These are phyloP conservation scores for Aspergillus hancockii DNA, from an alignment of 495 filamentous ascomycete species.

Conservation along the genomic window DNA sequence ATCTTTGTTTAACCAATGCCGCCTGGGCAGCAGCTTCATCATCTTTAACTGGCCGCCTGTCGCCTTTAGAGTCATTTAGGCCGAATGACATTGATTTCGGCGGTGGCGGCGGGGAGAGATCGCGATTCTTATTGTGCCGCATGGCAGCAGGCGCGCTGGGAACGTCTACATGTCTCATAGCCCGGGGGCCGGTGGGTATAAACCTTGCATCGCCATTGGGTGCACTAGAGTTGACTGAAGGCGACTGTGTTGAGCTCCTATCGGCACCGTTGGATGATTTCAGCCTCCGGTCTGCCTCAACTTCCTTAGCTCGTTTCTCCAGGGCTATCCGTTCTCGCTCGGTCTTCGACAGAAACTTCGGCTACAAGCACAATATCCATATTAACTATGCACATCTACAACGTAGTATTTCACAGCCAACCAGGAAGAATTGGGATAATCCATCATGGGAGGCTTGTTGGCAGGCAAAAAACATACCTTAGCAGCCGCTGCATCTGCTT, in stretches of 20 bases:
- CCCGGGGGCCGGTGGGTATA: constrained; percentile 78
- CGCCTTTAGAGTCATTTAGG: constrained; percentile 42
- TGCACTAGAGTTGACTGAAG: constrained; percentile 18
- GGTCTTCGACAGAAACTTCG: constrained; percentile 89
- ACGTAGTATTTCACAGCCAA: not conserved
- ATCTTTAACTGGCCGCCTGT: constrained; percentile 42
- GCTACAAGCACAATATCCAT: constrained; percentile 50
- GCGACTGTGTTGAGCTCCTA: constrained; percentile 22
- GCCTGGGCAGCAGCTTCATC: constrained; percentile 70
- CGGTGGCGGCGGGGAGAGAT: constrained; percentile 56
- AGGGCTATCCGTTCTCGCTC: constrained; percentile 83
- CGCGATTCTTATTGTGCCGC: constrained; percentile 50
- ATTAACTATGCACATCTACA: constrained; percentile 17
- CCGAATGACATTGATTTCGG: constrained; percentile 44
- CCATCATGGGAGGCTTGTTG: not conserved
- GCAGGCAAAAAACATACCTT: constrained; percentile 52
- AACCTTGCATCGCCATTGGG: constrained; percentile 29
- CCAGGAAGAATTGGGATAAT: not conserved
- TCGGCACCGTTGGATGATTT: constrained; percentile 35
- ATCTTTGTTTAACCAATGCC: constrained; percentile 74
- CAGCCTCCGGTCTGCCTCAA: constrained; percentile 62
- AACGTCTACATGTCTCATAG: constrained; percentile 61
- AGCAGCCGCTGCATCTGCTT: constrained; percentile 73
- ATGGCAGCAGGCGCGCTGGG: constrained; percentile 57
- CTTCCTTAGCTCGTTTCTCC: constrained; percentile 83